phyloP scores from a whole-genome alignment of 306 rosid genomes.

The Styphnolobium japonicum region DNA sequence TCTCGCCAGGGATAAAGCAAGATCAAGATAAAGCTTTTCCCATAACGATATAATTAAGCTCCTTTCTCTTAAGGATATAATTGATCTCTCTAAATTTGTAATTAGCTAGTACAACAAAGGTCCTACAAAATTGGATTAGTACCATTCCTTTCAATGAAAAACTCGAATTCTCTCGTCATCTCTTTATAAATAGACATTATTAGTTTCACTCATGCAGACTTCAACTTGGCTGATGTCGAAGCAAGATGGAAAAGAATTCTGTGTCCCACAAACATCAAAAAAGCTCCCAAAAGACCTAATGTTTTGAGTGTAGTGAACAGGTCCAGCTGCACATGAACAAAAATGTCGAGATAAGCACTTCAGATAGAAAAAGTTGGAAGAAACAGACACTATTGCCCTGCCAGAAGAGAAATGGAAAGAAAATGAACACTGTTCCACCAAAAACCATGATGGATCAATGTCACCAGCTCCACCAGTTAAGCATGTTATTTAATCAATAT shows the following conservation, averaged over 20 bases:
- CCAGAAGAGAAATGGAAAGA: neutral
- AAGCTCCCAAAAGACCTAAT: conserved; percentile 67
- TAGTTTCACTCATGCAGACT: conserved; percentile 67
- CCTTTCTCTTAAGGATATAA: neutral
- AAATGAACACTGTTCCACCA: neutral
- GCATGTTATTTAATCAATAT: conserved; percentile 12
- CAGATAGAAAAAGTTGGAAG: neutral
- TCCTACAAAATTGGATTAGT: conserved; percentile 53
- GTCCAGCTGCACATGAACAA: conserved; percentile 71
- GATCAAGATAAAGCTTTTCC: neutral
- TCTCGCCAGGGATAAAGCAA: neutral
- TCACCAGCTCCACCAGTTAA: neutral
- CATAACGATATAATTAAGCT: neutral
- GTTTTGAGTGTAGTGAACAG: conserved; percentile 84
- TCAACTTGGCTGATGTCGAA: conserved; percentile 77
- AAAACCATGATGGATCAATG: neutral
- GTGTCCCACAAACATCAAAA: conserved; percentile 86
- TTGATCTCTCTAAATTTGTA: conserved; percentile 4
- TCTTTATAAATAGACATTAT: conserved; percentile 24
- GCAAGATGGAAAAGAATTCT: conserved; percentile 85
- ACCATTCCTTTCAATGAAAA: conserved; percentile 19
- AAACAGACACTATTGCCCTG: neutral
- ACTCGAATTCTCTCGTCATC: conserved; percentile 1
- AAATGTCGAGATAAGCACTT: neutral
- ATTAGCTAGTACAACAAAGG: conserved; percentile 23